phyloP scores from a whole-genome alignment of 2,329 filamentous ascomycete genomes.

The Xylariaceae sp. region DNA sequence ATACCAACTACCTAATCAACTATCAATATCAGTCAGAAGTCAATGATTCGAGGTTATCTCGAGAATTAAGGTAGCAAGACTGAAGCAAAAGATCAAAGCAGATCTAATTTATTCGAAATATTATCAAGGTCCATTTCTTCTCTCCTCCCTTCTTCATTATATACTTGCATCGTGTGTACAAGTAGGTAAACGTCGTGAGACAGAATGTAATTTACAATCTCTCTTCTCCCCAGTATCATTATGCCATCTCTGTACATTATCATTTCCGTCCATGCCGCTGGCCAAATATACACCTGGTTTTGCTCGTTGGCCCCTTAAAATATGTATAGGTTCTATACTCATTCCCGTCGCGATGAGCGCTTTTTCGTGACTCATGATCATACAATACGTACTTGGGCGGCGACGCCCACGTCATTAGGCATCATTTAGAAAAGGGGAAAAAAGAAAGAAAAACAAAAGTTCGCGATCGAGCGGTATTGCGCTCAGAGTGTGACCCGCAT shows the following conservation, averaged over 20 bases:
- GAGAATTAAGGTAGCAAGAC: too few relatives aligned
- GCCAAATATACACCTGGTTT: too few relatives aligned
- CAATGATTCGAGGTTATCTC: too few relatives aligned
- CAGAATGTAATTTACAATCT: background rate
- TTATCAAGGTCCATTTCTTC: too few relatives aligned
- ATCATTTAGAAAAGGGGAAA: background rate
- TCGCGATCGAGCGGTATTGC: background rate
- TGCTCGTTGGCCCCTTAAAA: background rate
- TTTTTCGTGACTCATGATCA: background rate
- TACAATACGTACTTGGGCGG: background rate
- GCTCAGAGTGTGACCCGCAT: background rate
- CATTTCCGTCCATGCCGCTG: too few relatives aligned
- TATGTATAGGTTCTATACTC: background rate
- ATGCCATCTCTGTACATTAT: background rate
- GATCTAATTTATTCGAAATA: too few relatives aligned
- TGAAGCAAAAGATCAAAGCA: too few relatives aligned
- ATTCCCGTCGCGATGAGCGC: slow-evolving; percentile 1
- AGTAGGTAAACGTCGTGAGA: background rate
- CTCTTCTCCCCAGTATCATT: background rate
- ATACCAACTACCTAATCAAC: too few relatives aligned
- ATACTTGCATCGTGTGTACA: background rate
- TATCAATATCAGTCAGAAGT: too few relatives aligned
- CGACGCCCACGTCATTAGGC: background rate
- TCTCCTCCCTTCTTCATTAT: too few relatives aligned
- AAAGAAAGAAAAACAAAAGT: background rate